Conservation (phyloP, 2,329 filamentous ascomycete genomes). For the Penicillium sp. region DNA sequence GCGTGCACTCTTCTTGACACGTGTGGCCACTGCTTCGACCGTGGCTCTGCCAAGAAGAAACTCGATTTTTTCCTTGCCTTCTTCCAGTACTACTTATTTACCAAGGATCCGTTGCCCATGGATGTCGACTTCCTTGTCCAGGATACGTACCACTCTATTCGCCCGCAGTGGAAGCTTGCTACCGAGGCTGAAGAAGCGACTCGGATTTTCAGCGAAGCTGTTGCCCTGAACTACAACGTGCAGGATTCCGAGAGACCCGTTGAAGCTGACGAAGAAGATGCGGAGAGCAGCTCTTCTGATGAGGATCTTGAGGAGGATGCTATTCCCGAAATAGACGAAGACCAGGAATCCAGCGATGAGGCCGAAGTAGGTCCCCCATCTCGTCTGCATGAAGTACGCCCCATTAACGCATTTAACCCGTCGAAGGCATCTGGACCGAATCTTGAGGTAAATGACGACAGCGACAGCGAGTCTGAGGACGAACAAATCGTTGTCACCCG, state of each 20-base stretch:
- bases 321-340: slow-evolving; percentile 55
- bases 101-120: slow-evolving; percentile 87
- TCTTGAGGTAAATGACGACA: slow-evolving; percentile 44
- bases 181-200: slow-evolving; percentile 78
- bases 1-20: slow-evolving; percentile 89
- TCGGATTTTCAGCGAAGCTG: slow-evolving; percentile 79
- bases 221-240: slow-evolving; percentile 83
- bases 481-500: slow-evolving; percentile 90
- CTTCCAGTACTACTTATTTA: slow-evolving; percentile 89
- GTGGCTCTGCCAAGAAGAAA: slow-evolving; percentile 91
- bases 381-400: not conserved
- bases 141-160: slow-evolving; percentile 78
- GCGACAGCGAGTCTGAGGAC: slow-evolving; percentile 57
- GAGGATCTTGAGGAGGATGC: slow-evolving; percentile 67
- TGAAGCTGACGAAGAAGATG: slow-evolving; percentile 74
- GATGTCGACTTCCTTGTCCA: slow-evolving; percentile 96
- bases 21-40: slow-evolving; percentile 93
- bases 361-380: slow-evolving; percentile 35
- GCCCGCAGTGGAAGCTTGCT: slow-evolving; percentile 90
- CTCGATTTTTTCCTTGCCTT: slow-evolving; percentile 96
- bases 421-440: slow-evolving; percentile 44
- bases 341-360: slow-evolving; percentile 50
- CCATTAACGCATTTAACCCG: slow-evolving; percentile 12
- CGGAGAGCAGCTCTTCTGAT: slow-evolving; percentile 69
- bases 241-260: slow-evolving; percentile 65